Evolutionary conservation across 768 basidiomycete species (phyloP), one percentile per base, ranked within the genome.

Genomic region (Psilocybe cyanescens): DNA sequence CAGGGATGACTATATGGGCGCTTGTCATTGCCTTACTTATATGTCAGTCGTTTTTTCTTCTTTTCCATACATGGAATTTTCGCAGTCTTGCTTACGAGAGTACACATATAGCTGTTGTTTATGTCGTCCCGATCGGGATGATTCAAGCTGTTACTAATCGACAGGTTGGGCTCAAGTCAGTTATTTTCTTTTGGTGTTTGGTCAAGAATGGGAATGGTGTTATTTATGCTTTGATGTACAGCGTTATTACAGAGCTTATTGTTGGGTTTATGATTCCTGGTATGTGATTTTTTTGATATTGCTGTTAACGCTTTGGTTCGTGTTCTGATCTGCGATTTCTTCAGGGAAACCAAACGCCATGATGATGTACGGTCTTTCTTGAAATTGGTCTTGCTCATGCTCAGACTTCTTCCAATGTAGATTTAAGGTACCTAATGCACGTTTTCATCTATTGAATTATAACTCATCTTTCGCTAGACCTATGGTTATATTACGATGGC

Each of bases 141-240:
- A 91, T 93, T 61, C 87, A 91, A 66, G 90, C 90, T 1, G 85
- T 92, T 64, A 93, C 91, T 31, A 93, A 93, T 72, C 87, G 90
- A 67, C 88, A 91, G 72, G 80, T 92, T 57, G 89, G 69, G 39
- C 71, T 82, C 52, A 82, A 82, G 81, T 82, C 50, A 57, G 78
- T 69, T 4, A n/a, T 45, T 28, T 29, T 39, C 0, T 12, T 33
- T 58, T 0, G 33, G 11, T 35, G 33, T 35, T 11, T 7, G 33
- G 33, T 11, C 33, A 45, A 11, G 45, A 24, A 6, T 37, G 44
- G 12, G 8, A 41, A n/a, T 53, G 37, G n/a, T n/a, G 16, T 31
- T 57, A 24, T 37, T 63, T 33, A 60, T 41, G 29, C 28, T 35
- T 53, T 2, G 8, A 29, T 52, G 29, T 47, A 9, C 29, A 86